Evolutionary conservation across 495 filamentous ascomycete species (phyloP), one percentile per base, ranked within the genome.

Genomic region (Xylaria scruposa): DNA sequence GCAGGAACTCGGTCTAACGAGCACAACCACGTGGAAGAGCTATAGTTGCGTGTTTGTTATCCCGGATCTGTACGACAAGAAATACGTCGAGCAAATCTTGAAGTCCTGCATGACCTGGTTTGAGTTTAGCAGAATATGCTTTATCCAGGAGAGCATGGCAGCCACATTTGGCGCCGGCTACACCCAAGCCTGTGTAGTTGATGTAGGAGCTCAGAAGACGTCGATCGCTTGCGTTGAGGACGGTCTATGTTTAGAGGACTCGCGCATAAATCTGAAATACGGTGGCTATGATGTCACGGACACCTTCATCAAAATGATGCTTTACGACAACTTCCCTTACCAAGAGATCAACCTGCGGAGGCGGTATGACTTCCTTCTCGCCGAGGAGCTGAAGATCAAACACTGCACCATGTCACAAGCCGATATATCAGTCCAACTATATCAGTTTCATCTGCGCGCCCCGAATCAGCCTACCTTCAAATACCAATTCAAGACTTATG

Each of bases 171-270:
- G 96, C n/a, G 97, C 95, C 15, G 96, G 97, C 2, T 97, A 94
- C 75, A 94, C 94, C 6, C 92, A 89, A 53, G 92, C 93, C 21
- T 98, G 97, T 77, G 94, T 99, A 68, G 95, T 99, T 6, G 96
- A 99, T 79, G 92, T 98, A 53, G 96, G 96, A 21, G 97, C 96
- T 3, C 94, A 98, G 82, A 99, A 99, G 85, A 98, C 96, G 4
- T 97, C 97, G 2, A 94, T 99, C 47, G 94, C 94, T 75, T 99
- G 96, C 76, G 97, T 98, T 36, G 96, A 99, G 77, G 96, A 99
- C 78, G 96, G 96, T 15, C 92, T 99, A 85, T 94, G 92, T 78
- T 84, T 97, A 38, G 95, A 97, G 72, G 94, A 97, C 73, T 98
- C 96, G 6, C 79, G 88, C 38, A 86, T 99, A 72, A 99, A 98